Conservation (phyloP, 2,329 filamentous ascomycete species). For the Trichoderma sp. region DNA sequence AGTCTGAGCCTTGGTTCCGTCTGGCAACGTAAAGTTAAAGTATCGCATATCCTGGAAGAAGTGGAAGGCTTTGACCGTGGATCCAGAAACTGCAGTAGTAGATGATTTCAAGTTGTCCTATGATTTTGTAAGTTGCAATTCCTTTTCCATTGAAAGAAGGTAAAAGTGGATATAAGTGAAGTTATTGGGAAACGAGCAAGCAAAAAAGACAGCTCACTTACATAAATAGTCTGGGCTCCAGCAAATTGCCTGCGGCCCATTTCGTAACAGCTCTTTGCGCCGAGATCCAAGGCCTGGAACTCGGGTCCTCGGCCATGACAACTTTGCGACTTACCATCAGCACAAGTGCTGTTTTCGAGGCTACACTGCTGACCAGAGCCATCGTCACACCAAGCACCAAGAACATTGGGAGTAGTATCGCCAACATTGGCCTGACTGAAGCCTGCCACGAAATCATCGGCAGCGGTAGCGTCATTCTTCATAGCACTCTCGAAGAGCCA, state of each 20-base stretch:
- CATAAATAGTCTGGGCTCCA: slow-evolving; percentile 49
- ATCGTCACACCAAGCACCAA: slow-evolving; percentile 88
- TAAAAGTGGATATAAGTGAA: neutral
- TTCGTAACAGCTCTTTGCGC: slow-evolving; percentile 71
- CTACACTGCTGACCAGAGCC: slow-evolving; percentile 69
- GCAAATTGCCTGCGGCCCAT: slow-evolving; percentile 70
- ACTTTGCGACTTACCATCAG: slow-evolving; percentile 62
- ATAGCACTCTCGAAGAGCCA: slow-evolving; percentile 76
- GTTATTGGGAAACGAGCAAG: neutral
- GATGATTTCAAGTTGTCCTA: slow-evolving; percentile 53
- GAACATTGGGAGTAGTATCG: slow-evolving; percentile 84
- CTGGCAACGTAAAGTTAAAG: slow-evolving; percentile 69
- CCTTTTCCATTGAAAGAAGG: neutral
- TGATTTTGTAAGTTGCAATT: neutral
- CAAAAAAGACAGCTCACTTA: slow-evolving; percentile 26
- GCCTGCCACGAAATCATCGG: slow-evolving; percentile 75
- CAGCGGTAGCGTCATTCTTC: slow-evolving; percentile 50
- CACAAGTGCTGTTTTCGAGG: slow-evolving; percentile 80
- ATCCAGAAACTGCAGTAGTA: slow-evolving; percentile 55
- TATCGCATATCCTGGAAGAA: slow-evolving; percentile 79
- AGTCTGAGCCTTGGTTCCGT: slow-evolving; percentile 67
- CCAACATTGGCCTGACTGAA: slow-evolving; percentile 92
- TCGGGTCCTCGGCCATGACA: slow-evolving; percentile 74
- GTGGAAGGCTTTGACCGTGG: slow-evolving; percentile 76
- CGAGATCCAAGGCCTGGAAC: slow-evolving; percentile 66